phyloP scores from a whole-genome alignment of 345 rosid species.

The Heritiera littoralis region DNA sequence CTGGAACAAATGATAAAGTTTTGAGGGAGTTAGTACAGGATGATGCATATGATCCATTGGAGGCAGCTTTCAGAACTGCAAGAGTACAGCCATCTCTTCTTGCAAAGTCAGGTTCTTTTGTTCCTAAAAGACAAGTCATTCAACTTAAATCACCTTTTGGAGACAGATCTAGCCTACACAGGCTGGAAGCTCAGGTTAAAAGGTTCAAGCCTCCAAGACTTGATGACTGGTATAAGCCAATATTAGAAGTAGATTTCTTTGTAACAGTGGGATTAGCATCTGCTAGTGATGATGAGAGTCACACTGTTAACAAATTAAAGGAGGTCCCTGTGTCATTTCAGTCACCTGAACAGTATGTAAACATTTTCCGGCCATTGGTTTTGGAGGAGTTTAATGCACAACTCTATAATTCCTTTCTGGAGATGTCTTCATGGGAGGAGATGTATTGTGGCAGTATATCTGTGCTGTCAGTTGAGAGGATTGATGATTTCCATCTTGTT shows the following conservation, averaged over 20 bases:
- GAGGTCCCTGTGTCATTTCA: constrained; percentile 83
- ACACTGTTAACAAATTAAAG: constrained; percentile 50
- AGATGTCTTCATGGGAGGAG: constrained; percentile 84
- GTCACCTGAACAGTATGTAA: constrained; percentile 81
- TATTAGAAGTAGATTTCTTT: constrained; percentile 83
- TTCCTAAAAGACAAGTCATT: constrained; percentile 86
- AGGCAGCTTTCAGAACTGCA: constrained; percentile 47
- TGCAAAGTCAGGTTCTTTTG: constrained; percentile 47
- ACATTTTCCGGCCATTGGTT: constrained; percentile 84
- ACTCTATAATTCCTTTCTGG: constrained; percentile 72
- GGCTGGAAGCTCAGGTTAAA: constrained; percentile 58
- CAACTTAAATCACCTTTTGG: constrained; percentile 75
- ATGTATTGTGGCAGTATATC: constrained; percentile 73
- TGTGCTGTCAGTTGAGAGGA: constrained; percentile 86
- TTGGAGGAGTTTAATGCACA: constrained; percentile 98
- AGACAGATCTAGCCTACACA: constrained; percentile 53
- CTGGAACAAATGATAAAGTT: constrained; percentile 39
- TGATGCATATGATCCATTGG: constrained; percentile 49
- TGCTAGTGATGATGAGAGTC: constrained; percentile 44
- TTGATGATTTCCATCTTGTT: constrained; percentile 92
- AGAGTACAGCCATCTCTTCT: constrained; percentile 44
- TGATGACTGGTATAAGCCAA: constrained; percentile 93
- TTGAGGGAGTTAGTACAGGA: constrained; percentile 55
- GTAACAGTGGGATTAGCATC: constrained; percentile 64
- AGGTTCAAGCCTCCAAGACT: constrained; percentile 87